Base-by-base conservation (phyloP, 1,284 basidiomycete genomes). In the Coniophora puteana region DNA sequence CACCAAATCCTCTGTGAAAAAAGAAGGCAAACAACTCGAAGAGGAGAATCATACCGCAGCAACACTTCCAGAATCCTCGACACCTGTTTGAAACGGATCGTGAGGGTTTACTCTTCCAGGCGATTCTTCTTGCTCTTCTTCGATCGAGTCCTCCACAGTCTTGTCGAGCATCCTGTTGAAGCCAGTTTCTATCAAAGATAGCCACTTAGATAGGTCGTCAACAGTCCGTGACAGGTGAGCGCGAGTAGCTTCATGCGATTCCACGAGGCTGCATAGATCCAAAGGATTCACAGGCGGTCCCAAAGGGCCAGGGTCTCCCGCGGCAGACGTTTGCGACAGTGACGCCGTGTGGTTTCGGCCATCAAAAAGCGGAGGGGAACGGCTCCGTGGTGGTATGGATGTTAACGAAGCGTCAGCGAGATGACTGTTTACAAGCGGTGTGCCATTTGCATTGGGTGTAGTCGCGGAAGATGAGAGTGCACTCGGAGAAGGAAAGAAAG, bases 201-300 rank as follows among this genome's bases (percentile, higher is more conserved):
- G 65, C 91, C 91, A 96, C 49, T 77, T 71, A 3, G 79, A 74
- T 31, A 98, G 74, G 51, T 90, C 84, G 44, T 88, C 84, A 7
- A 96, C 80, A 1, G 85, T 89, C 35, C 70, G 67, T 26, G 82
- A 82, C 28, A 97, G 72, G 54, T 88, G 83, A 1, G 68, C 63
- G 50, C 89, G 85, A 0, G 88, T 83, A 25, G 72, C 72, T 23
- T 86, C 83, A 26, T 69, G 71, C 10, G 71, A 72, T 13, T 68
- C 66, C 41, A 80, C 72, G 28, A 93, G 62, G n/a, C 68, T 59
- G 6, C 62, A 61, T 45, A 90, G 82, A 57, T 93, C 83, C 13
- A 94, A 67, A 2, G 86, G 78, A 27, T 68, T 71, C 5, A 91
- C 61, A 33, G 72, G 47, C 20, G 79, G 60, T 26, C 72, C 64